Evolutionary conservation across 1,139 yeast genomes (phyloP).

Genomic region (Zygosaccharomyces sapae): DNA sequence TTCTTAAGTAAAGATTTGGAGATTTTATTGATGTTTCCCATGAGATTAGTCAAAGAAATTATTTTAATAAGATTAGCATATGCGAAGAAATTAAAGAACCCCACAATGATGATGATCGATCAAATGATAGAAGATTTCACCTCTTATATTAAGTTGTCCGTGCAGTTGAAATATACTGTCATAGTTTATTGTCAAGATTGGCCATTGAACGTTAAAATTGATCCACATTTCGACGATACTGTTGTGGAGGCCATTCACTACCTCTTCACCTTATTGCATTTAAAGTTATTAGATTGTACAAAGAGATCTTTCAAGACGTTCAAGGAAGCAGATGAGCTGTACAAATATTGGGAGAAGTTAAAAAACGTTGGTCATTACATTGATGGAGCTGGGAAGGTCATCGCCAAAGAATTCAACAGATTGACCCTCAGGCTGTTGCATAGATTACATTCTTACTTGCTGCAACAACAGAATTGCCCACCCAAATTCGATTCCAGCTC

Average conservation of each 20-base stretch:
- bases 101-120: conserved; percentile 94
- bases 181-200: conserved; percentile 72
- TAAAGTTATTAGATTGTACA: conserved; percentile 75
- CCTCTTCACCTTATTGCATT: conserved; percentile 64
- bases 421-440: conserved; percentile 65
- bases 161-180: conserved; percentile 69
- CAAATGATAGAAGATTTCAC: conserved; percentile 87
- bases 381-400: conserved; percentile 76
- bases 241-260: conserved; percentile 73
- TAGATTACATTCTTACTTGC: conserved; percentile 66
- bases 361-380: conserved; percentile 69
- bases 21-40: conserved; percentile 71
- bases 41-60: conserved; percentile 74
- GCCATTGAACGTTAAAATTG: conserved; percentile 66
- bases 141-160: conserved; percentile 69
- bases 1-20: conserved; percentile 61
- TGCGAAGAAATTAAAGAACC: conserved; percentile 75
- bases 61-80: conserved; percentile 70
- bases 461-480: conserved; percentile 66
- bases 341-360: conserved; percentile 71
- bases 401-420: conserved; percentile 70
- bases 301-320: conserved; percentile 73
- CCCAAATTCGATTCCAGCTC: conserved; percentile 46
- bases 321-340: conserved; percentile 87
- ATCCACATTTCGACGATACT: conserved; percentile 64